A percentile compares a stretch with the other conserved stretches of the same genome.
phyloP scores from a whole-genome alignment of 345 rosid genomes.

The Brassica rapa region DNA sequence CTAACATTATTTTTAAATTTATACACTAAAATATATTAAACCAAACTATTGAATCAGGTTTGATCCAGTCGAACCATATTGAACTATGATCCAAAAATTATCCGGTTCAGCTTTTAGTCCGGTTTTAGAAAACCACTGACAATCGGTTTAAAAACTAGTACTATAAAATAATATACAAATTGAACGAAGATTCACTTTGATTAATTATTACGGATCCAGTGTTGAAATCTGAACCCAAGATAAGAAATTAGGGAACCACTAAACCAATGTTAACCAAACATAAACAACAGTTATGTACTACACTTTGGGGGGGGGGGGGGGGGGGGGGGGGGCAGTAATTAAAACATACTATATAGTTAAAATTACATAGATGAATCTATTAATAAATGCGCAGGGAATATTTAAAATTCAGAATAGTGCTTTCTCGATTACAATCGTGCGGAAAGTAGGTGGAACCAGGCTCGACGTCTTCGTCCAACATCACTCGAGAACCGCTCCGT shows the following conservation, averaged over 20 bases:
- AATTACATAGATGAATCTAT: neutral
- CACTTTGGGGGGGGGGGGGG: neutral
- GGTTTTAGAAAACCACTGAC: too few species aligned
- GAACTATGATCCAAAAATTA: too few species aligned
- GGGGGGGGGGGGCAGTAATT: neutral
- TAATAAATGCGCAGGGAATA: neutral
- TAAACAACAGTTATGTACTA: neutral
- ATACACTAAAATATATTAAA: too few species aligned
- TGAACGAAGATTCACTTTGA: neutral
- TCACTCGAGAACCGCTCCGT: slow-evolving; percentile 27
- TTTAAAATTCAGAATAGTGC: slow-evolving; percentile 28
- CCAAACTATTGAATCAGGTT: too few species aligned
- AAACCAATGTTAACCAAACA: neutral
- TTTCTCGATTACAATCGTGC: slow-evolving; percentile 26
- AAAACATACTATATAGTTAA: neutral
- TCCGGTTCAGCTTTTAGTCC: too few species aligned
- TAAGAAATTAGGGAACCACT: neutral
- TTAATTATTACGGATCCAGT: neutral
- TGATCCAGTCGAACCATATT: too few species aligned
- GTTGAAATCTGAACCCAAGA: neutral
- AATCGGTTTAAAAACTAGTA: too few species aligned
- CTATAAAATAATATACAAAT: neutral
- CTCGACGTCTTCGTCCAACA: slow-evolving; percentile 33
- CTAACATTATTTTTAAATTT: too few species aligned
- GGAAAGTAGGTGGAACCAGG: slow-evolving; percentile 12